Conservation (phyloP, 2,329 filamentous ascomycete genomes). For the Madurella mycetomatis region DNA sequence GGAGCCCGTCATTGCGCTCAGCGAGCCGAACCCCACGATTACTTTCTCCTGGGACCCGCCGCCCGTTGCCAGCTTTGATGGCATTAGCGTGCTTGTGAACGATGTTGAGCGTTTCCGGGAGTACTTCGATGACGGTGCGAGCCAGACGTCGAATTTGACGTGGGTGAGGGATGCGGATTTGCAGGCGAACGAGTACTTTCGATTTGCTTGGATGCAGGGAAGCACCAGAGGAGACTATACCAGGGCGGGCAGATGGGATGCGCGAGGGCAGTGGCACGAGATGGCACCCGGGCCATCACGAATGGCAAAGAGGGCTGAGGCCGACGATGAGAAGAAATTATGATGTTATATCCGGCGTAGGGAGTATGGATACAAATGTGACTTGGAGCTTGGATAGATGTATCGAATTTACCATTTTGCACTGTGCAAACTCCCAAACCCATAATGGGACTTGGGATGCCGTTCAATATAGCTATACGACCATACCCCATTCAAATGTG, state of each 20-base stretch:
- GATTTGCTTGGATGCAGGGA: constrained; percentile 70
- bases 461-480: too few relatives aligned
- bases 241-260: constrained; percentile 66
- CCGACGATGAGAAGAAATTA: background rate
- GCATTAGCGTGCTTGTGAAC: constrained; percentile 76
- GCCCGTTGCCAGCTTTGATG: constrained; percentile 57
- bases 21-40: constrained; percentile 46
- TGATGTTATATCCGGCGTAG: background rate
- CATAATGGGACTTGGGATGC: too few relatives aligned
- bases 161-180: constrained; percentile 51
- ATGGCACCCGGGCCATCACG: constrained; percentile 59
- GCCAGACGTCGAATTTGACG: constrained; percentile 44
- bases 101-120: constrained; percentile 77
- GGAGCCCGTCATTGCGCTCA: constrained; percentile 44
- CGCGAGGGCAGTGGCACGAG: constrained; percentile 58
- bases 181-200: constrained; percentile 63
- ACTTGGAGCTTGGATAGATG: background rate
- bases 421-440: too few relatives aligned
- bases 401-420: too few relatives aligned
- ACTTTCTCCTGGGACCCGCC: constrained; percentile 53
- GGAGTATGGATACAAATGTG: background rate
- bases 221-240: constrained; percentile 65
- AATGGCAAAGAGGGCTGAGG: constrained; percentile 34
- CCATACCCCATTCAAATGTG: too few relatives aligned
- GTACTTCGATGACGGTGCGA: constrained; percentile 58